Evolutionary conservation across 2,329 filamentous ascomycete genomes (phyloP), one percentile per base, ranked within the genome.

Genomic region (Hymenoscyphus fraxineus): DNA sequence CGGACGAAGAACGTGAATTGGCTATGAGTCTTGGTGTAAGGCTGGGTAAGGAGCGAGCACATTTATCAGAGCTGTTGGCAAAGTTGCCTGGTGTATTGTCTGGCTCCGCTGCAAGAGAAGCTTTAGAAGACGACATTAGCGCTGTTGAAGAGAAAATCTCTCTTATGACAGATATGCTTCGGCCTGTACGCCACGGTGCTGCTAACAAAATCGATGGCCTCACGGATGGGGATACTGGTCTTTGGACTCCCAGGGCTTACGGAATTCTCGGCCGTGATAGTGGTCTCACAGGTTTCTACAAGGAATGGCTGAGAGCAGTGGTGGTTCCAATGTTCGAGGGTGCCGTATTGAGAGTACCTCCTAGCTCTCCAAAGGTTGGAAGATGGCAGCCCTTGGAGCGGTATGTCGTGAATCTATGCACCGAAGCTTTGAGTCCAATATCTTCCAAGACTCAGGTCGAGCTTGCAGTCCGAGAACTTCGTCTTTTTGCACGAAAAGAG

Each of bases 181-280:
- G 94, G 65, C 95, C 95, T 16, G 87, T 99, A 70, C 86, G 95
- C 70, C 95, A 98, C 76, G 95, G 92, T 41, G 95, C 95, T 56
- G 94, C 95, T 38, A 94, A 93, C 60, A 98, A 97, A 79, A 99
- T 99, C 66, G 95, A 99, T 75, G 95, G 95, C 22, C 82, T 99
- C 67, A 98, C 94, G 0, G 92, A 96, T 69, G 93, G 94, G 55
- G 95, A 98, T 75, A 97, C 92, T 61, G 95, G 94, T 1, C 88
- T 98, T 66, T 99, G 95, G 95, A 93, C 92, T 60, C 95, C 95
- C 19, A 85, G 95, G 68, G 93, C 94, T 1, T 99, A 96, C 74
- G 95, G 95, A 65, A 89, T 99, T 67, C 82, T 99, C 67, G 95
- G 95, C 40, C 85, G 91, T 67, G 95, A 99, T 75, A 83, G 83